These are phyloP conservation scores for Chytriomyces sp. DNA, from an alignment of 192 early-diverging fungal genomes.

Conservation along the genomic window DNA sequence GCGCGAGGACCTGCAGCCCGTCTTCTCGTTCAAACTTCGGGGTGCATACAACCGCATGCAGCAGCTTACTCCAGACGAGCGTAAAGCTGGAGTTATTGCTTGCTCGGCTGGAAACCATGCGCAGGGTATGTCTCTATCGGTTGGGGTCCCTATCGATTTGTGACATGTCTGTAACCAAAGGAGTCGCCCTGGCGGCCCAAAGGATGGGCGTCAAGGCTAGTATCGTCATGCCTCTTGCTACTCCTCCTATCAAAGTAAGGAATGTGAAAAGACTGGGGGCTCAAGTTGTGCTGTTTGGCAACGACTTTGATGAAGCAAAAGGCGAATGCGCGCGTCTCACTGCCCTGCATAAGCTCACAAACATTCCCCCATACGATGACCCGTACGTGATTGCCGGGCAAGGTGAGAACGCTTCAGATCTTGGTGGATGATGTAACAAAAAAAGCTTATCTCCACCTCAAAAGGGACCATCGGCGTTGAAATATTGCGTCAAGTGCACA, in stretches of 20 bases:
- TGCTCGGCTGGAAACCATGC: conserved; percentile 99
- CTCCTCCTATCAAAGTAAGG: conserved; percentile 78
- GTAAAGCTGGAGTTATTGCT: conserved; percentile 84
- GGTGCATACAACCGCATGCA: conserved; percentile 95
- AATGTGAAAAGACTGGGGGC: conserved; percentile 92
- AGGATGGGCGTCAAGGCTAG: conserved; percentile 89
- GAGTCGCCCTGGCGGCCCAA: conserved; percentile 89
- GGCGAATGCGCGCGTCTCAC: conserved; percentile 75
- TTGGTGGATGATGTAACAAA: conserved; percentile 13
- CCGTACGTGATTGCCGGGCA: conserved; percentile 99
- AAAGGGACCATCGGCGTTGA: conserved; percentile 86
- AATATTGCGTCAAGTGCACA: conserved; percentile 51
- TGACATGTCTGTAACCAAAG: conserved; percentile 25
- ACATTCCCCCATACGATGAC: conserved; percentile 98
- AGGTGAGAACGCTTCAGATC: too few relatives aligned
- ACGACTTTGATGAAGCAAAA: conserved; percentile 96
- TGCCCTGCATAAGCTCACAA: conserved; percentile 61
- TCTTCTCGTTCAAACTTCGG: conserved; percentile 98
- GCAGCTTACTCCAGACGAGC: conserved; percentile 78
- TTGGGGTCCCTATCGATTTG: conserved; percentile 17
- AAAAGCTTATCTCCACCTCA: conserved; percentile 49
- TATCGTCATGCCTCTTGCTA: conserved; percentile 96
- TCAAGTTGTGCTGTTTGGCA: conserved; percentile 83
- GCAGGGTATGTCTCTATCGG: conserved; percentile 69
- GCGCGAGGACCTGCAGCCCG: conserved; percentile 95